phyloP scores from a whole-genome alignment of 331 rosid species.

The Stylosanthes scabra region DNA sequence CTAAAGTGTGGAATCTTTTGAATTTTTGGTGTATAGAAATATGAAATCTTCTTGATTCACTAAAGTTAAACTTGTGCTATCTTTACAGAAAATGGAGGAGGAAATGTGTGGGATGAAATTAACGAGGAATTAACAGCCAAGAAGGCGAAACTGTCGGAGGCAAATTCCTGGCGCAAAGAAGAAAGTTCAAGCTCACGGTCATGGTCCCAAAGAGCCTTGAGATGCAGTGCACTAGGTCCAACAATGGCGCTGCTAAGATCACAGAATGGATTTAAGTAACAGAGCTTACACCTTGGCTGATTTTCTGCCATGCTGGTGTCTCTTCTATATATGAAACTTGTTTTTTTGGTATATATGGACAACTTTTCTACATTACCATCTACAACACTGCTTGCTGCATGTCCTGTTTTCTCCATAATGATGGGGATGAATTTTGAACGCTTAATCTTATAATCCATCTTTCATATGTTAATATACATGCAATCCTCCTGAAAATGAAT shows the following conservation, averaged over 20 bases:
- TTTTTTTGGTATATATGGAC: constrained; percentile 33
- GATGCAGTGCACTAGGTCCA: constrained; percentile 94
- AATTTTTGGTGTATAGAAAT: constrained; percentile 31
- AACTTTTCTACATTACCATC: constrained; percentile 24
- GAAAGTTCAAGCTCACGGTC: constrained; percentile 55
- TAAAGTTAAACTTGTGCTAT: constrained; percentile 26
- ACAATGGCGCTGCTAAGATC: constrained; percentile 76
- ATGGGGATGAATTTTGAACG: constrained; percentile 20
- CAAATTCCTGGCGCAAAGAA: constrained; percentile 57
- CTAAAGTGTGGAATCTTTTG: background rate
- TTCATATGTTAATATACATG: constrained; percentile 37
- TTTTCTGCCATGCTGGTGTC: background rate
- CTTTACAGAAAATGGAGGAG: constrained; percentile 70
- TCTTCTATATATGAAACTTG: constrained; percentile 18
- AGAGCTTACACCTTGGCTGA: constrained; percentile 22
- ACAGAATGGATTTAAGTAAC: constrained; percentile 61
- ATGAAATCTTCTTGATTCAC: constrained; percentile 23
- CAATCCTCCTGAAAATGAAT: constrained; percentile 48
- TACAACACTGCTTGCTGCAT: constrained; percentile 12
- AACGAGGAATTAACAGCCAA: constrained; percentile 70
- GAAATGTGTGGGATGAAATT: constrained; percentile 81
- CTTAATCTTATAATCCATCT: constrained; percentile 29
- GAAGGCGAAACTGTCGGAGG: constrained; percentile 67
- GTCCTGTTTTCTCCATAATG: constrained; percentile 37
- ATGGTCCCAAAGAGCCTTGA: constrained; percentile 71